Conservation (phyloP, 805 yeast genomes). For the Komagataella kurtzmanii region DNA sequence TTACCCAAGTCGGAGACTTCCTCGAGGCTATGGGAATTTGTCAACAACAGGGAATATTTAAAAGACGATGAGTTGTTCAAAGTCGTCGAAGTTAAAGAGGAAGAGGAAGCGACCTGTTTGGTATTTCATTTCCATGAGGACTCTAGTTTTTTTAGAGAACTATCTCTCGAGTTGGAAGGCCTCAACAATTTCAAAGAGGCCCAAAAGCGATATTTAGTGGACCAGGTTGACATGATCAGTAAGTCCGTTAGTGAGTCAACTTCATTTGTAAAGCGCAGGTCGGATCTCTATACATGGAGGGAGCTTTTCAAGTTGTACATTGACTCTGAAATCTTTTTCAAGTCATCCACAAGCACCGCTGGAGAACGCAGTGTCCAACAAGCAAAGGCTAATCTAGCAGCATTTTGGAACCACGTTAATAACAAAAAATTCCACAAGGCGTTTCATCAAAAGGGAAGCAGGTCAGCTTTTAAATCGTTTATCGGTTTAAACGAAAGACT, state of each 20-base stretch:
- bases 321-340: constrained; percentile 54
- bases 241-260: constrained; percentile 22
- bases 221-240: constrained; percentile 28
- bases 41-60: constrained; percentile 6
- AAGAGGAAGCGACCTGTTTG: neutral
- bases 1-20: neutral
- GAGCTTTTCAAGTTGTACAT: constrained; percentile 51
- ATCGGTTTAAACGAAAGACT: constrained; percentile 38
- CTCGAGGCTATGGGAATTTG: neutral
- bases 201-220: constrained; percentile 29
- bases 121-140: constrained; percentile 32
- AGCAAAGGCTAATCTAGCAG: constrained; percentile 26
- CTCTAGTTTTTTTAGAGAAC: constrained; percentile 42
- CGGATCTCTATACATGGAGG: constrained; percentile 60
- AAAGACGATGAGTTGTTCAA: neutral
- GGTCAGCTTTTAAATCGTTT: constrained; percentile 33
- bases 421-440: constrained; percentile 20
- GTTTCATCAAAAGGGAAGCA: constrained; percentile 33
- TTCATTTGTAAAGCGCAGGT: constrained; percentile 25
- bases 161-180: constrained; percentile 37
- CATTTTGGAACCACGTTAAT: constrained; percentile 26
- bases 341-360: constrained; percentile 29
- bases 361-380: constrained; percentile 32
- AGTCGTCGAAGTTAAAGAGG: constrained; percentile 1
- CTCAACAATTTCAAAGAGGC: constrained; percentile 28